Evolutionary conservation across 768 basidiomycete genomes (phyloP), one percentile per base, ranked within the genome.

Genomic region (Pisolithus marmoratus): DNA sequence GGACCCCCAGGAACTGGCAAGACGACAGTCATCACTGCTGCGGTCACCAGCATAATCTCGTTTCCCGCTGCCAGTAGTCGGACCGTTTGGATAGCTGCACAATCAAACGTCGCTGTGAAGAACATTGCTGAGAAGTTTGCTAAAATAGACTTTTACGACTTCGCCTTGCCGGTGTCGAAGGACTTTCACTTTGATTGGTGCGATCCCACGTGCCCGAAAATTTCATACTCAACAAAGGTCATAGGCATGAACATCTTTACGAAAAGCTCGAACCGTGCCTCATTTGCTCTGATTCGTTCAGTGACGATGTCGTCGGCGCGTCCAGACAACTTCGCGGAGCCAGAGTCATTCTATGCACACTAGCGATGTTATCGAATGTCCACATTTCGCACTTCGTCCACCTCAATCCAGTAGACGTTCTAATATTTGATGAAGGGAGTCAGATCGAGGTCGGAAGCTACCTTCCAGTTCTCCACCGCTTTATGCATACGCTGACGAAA

Each of bases 191-290:
- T 61, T 20, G 76, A 74, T 24, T 77, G 77, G 77, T 73, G 38
- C 5, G 72, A 53, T 12, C 5, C 43, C 17, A 5, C 23, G 5
- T 47, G 15, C 23, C 17, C 8, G 8, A 9, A 8, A 15, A 38
- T n/a, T 19, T n/a, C 22, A 8, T 29, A 22, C 8, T 44, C 34
- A 29, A 37, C 36, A 51, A 38, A 12, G n/a, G 26, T 38, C 7
- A 15, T 40, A 78, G 78, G 78, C 78, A 80, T 24, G 79, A 80
- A 49, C 72, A 79, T 54, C 63, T 79, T 1, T 80, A 80, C 54
- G 54, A 61, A 24, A 43, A 63, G n/a, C n/a, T n/a, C n/a, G n/a
- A n/a, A n/a, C n/a, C n/a, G n/a, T n/a, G n/a, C n/a, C n/a, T n/a
- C n/a, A n/a, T n/a, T n/a, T n/a, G n/a, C n/a, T n/a, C n/a, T n/a